A percentile compares a stretch with the other conserved stretches of the same genome.
phyloP scores from a whole-genome alignment of 768 basidiomycete genomes.

The Suillus subaureus region DNA sequence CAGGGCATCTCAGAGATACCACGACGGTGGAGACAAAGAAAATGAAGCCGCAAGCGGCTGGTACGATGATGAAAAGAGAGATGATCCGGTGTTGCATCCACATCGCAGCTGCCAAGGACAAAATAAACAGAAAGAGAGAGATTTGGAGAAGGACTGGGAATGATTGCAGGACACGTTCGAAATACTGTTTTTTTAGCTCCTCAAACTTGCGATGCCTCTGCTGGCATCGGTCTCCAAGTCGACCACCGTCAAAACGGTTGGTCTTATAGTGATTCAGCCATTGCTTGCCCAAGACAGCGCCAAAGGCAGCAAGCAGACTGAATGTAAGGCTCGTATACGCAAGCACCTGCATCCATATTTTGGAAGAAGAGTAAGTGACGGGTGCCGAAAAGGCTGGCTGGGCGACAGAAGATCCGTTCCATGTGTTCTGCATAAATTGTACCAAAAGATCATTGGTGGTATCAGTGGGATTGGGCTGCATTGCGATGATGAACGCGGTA shows the following conservation, averaged over 20 bases:
- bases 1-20: constrained; percentile 1
- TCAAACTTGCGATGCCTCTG: constrained; percentile 13
- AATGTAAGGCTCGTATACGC: constrained; percentile 16
- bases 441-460: constrained; percentile 14
- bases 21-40: constrained; percentile 7
- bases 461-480: constrained; percentile 16
- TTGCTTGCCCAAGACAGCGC: constrained; percentile 20
- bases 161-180: constrained; percentile 6
- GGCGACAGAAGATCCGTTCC: not conserved
- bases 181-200: constrained; percentile 11
- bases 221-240: constrained; percentile 4
- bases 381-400: constrained; percentile 3
- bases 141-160: constrained; percentile 14
- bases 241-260: not conserved
- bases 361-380: not conserved
- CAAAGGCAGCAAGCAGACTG: constrained; percentile 15
- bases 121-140: constrained; percentile 13
- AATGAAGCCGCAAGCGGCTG: constrained; percentile 1
- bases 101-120: constrained; percentile 6
- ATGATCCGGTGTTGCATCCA: constrained; percentile 4
- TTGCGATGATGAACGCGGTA: constrained; percentile 14
- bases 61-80: constrained; percentile 13
- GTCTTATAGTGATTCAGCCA: constrained; percentile 10
- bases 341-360: constrained; percentile 13
- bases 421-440: constrained; percentile 10